These are phyloP conservation scores for Clavispora vitiphila DNA, from an alignment of 805 yeast genomes.

Conservation along the genomic window DNA sequence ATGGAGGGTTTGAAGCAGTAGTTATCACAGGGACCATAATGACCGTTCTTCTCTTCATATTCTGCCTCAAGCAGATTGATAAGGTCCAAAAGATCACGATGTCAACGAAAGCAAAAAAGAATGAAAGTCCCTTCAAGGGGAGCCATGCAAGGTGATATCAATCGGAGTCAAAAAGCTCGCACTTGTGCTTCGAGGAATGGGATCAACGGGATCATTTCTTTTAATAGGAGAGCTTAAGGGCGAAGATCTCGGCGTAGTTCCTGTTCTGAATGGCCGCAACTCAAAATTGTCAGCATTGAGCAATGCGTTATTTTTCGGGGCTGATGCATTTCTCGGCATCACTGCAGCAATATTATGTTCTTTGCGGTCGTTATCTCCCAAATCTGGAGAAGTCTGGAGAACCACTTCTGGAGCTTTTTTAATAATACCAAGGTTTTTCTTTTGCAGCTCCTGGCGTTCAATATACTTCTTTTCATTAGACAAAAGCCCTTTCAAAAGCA, in stretches of 20 bases:
- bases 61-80: conserved; percentile 54
- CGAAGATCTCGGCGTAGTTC: conserved; percentile 35
- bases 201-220: conserved; percentile 11
- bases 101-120: conserved; percentile 23
- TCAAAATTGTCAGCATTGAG: conserved; percentile 27
- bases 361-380: conserved; percentile 2
- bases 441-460: conserved; percentile 29
- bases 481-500: conserved; percentile 5
- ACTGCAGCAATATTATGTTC: not conserved
- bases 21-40: conserved; percentile 41
- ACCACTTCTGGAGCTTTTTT: conserved; percentile 5
- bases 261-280: conserved; percentile 39
- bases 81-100: conserved; percentile 71
- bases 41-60: conserved; percentile 42
- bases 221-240: conserved; percentile 34
- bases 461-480: conserved; percentile 7
- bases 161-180: not conserved
- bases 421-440: conserved; percentile 18
- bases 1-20: conserved; percentile 55
- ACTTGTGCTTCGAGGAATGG: conserved; percentile 1
- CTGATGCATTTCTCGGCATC: not conserved
- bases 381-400: not conserved
- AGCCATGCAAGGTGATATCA: not conserved
- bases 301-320: not conserved
- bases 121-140: not conserved